Base-by-base conservation (phyloP, 2,329 filamentous ascomycete species). In the Neurospora crassa region DNA sequence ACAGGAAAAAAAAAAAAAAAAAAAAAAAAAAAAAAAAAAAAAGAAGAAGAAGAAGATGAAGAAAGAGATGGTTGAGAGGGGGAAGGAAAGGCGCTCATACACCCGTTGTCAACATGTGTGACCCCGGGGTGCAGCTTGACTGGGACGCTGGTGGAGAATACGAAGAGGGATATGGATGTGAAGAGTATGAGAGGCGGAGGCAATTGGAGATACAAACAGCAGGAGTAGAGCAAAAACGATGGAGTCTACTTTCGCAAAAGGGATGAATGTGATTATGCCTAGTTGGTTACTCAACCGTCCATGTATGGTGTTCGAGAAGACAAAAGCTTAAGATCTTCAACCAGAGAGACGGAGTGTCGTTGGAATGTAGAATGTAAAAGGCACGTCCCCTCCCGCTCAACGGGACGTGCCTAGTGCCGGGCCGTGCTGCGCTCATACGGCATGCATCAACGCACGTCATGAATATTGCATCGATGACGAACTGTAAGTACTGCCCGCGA, bases 71-170 rank as follows among this genome's bases (percentile, higher is more conserved):
- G n/a, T n/a, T n/a, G n/a, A 6, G 67, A 71, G 1, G 78, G 77
- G 78, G 8, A 77, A 76, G 77, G 78, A 7, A 77, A 76, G 2
- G 29, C 29, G 29, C 29, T 29, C 3, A 76, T 78, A 18, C 77
- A 79, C 29, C 79, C 76, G 1, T 73, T 76, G 4, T 74, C 76
- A 11, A 70, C 77, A 76, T 71, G 73, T 74, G 18, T 59, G 74
- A 29, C 2, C 14, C 75, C 74, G 6, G 74, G 76, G 10, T 77
- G 77, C 14, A 76, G 76, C 11, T 69, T 76, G 63, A 72, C 70
- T 18, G 68, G 71, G n/a, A 68, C 67, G 5, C 10, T 47, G 4
- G 43, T 12, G 11, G n/a, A 47, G 10, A 20, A 47, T 11, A 24
- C 6, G 43, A 47, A n/a, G n/a, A 20, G 43, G 43, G n/a, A 47